These are phyloP conservation scores for Terfezia boudieri DNA, from an alignment of 495 filamentous ascomycete species.

Conservation along the genomic window DNA sequence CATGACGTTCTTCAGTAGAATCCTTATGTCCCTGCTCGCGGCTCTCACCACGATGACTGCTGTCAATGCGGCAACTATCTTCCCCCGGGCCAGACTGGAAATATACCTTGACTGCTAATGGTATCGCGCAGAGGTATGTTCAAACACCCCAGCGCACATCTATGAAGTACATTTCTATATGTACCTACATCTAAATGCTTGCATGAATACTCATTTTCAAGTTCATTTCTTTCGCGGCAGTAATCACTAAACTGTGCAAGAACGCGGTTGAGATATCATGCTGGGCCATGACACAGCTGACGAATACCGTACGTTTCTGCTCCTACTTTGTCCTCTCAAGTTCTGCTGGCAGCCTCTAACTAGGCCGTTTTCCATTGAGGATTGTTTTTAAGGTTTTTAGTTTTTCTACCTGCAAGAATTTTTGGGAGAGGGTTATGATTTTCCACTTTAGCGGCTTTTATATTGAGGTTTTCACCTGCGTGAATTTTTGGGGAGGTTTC, in stretches of 20 bases:
- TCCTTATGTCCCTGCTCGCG: neutral
- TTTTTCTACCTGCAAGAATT: too few relatives aligned
- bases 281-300: conserved; percentile 30
- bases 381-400: too few relatives aligned
- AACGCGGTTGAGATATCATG: conserved; percentile 31
- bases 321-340: neutral
- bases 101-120: conserved; percentile 29
- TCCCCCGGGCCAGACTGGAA: conserved; percentile 21
- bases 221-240: conserved; percentile 34
- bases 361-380: too few relatives aligned
- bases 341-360: too few relatives aligned
- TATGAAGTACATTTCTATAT: neutral
- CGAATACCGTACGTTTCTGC: conserved; percentile 24
- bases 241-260: conserved; percentile 35
- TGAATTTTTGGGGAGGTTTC: too few relatives aligned
- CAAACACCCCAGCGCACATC: too few relatives aligned
- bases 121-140: conserved; percentile 26
- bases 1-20: neutral
- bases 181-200: neutral
- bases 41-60: neutral
- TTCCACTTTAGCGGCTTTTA: too few relatives aligned
- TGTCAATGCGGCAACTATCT: neutral
- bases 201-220: conserved; percentile 11
- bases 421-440: too few relatives aligned
- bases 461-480: too few relatives aligned